phyloP scores from a whole-genome alignment of 768 basidiomycete species.

The Mycena epipterygia region DNA sequence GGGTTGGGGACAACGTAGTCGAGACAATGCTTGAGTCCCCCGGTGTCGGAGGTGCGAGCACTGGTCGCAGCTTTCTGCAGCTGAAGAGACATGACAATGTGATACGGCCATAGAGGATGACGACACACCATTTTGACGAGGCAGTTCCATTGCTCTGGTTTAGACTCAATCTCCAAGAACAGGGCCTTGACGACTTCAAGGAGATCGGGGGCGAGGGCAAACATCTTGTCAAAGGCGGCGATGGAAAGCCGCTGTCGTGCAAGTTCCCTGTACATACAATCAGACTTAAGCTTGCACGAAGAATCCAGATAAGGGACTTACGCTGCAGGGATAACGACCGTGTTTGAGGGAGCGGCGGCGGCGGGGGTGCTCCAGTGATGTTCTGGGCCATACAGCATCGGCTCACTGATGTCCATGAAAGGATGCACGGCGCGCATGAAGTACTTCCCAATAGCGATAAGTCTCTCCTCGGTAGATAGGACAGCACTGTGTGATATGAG shows the following conservation, averaged over 20 bases:
- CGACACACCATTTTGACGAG: neutral
- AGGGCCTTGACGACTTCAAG: no score
- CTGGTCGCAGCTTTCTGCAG: neutral
- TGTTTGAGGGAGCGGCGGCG: neutral
- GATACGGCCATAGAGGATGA: neutral
- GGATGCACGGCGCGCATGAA: neutral
- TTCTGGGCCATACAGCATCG: no score
- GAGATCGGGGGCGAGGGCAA: no score
- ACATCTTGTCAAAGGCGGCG: no score
- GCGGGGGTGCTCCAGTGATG: no score
- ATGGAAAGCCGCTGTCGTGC: no score
- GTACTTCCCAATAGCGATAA: neutral
- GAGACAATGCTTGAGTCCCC: neutral
- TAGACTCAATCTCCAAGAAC: neutral
- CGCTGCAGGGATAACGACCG: neutral
- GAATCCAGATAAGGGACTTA: neutral
- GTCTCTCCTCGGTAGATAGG: no score
- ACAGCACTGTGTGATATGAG: no score
- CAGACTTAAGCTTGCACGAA: neutral
- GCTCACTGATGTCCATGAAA: neutral
- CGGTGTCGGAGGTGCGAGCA: neutral
- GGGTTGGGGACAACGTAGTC: neutral
- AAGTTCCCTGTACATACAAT: no score
- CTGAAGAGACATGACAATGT: neutral
- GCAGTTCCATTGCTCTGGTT: neutral